Percentiles rank a stretch among this genome's conserved stretches.
These are phyloP conservation scores for Elymus sibiricus DNA, from an alignment of 176 grass and related monocot genomes.

Conservation along the genomic window DNA sequence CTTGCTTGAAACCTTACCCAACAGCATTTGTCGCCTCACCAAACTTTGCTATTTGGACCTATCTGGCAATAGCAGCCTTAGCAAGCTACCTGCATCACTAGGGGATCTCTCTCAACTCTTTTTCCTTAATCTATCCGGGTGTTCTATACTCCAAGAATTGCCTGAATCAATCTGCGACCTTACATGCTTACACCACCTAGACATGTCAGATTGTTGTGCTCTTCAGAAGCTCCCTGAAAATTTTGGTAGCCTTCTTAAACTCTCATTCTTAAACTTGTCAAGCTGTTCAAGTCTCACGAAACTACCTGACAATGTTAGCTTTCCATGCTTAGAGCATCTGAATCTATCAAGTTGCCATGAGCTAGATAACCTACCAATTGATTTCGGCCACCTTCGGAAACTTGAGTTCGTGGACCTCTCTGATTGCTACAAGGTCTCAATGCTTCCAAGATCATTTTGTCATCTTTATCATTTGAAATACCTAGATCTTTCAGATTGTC, in stretches of 20 bases:
- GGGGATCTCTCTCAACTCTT: background rate
- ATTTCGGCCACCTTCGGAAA: slow-evolving; percentile 3
- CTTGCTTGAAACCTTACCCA: slow-evolving; percentile 30
- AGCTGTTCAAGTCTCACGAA: background rate
- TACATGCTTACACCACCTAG: background rate
- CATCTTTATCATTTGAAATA: slow-evolving; percentile 23
- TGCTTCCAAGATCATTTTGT: slow-evolving; percentile 26
- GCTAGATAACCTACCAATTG: slow-evolving; percentile 1
- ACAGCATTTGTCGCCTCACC: slow-evolving; percentile 14
- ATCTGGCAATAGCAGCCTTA: background rate
- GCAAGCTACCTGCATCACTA: background rate
- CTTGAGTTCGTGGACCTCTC: slow-evolving; percentile 28
- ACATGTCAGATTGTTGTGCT: background rate
- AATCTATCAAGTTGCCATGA: background rate
- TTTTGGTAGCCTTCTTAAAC: background rate
- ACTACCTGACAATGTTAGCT: background rate
- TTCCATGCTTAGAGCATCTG: background rate
- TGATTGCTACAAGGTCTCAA: slow-evolving; percentile 6
- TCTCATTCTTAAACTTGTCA: background rate
- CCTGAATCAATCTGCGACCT: background rate
- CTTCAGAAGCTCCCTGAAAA: background rate
- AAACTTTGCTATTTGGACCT: slow-evolving; percentile 41
- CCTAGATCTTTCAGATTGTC: slow-evolving; percentile 47
- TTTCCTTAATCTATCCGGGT: background rate
- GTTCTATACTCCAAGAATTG: background rate